phyloP scores from a whole-genome alignment of 257 asterid genomes.

The Rubia yunnanensis region DNA sequence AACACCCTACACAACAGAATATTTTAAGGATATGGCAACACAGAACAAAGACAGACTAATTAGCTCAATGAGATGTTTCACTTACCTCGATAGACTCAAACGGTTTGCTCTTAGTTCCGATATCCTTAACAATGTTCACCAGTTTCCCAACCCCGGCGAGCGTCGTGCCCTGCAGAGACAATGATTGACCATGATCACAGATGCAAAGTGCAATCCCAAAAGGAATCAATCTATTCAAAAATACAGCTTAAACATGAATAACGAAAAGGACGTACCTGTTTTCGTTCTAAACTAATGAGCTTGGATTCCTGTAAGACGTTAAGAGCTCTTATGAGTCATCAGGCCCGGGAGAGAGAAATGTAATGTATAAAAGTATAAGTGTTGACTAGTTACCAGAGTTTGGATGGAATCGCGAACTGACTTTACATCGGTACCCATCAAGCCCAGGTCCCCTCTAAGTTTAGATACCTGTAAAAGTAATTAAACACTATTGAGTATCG shows the following conservation, averaged over 20 bases:
- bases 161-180: slow-evolving; percentile 41
- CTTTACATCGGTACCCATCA: slow-evolving; percentile 45
- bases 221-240: background rate
- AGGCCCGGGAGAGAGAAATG: slow-evolving; percentile 12
- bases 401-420: slow-evolving; percentile 62
- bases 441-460: slow-evolving; percentile 54
- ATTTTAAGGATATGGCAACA: slow-evolving; percentile 8
- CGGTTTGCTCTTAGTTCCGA: slow-evolving; percentile 30
- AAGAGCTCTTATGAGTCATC: slow-evolving; percentile 14
- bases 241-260: background rate
- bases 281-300: slow-evolving; percentile 70
- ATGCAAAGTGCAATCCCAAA: slow-evolving; percentile 8
- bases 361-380: slow-evolving; percentile 7
- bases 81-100: slow-evolving; percentile 62
- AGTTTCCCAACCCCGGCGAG: slow-evolving; percentile 50
- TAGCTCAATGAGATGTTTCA: slow-evolving; percentile 8
- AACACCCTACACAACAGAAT: slow-evolving; percentile 34
- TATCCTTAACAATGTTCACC: slow-evolving; percentile 38
- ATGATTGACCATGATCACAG: slow-evolving; percentile 8
- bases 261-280: slow-evolving; percentile 45
- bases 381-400: slow-evolving; percentile 54
- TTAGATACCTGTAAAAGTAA: slow-evolving; percentile 54
- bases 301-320: slow-evolving; percentile 56
- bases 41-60: slow-evolving; percentile 4
- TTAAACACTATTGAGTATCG: too few relatives aligned